Conservation (phyloP, 2,329 filamentous ascomycete species). For the Tolypocladium sp. region DNA sequence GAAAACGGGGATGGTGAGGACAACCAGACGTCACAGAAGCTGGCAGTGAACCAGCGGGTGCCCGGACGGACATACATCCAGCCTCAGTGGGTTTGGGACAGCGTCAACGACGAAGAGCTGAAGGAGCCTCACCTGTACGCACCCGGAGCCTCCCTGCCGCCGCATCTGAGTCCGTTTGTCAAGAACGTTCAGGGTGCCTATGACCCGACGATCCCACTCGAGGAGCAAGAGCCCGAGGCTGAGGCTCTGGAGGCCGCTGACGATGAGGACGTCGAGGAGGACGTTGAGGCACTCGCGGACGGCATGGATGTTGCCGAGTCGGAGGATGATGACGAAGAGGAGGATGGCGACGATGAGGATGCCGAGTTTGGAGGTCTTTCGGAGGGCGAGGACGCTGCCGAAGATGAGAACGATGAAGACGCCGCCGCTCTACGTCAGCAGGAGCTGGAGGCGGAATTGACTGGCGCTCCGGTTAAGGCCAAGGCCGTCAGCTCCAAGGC, state of each 20-base stretch:
- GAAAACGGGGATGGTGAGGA: slow-evolving; percentile 43
- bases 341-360: slow-evolving; percentile 35
- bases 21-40: slow-evolving; percentile 52
- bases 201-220: slow-evolving; percentile 78
- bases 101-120: slow-evolving; percentile 83
- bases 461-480: slow-evolving; percentile 52
- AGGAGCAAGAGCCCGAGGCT: slow-evolving; percentile 78
- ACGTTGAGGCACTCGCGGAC: slow-evolving; percentile 59
- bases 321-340: slow-evolving; percentile 38
- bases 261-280: slow-evolving; percentile 42
- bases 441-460: slow-evolving; percentile 87
- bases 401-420: slow-evolving; percentile 32
- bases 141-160: slow-evolving; percentile 81
- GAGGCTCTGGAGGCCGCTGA: slow-evolving; percentile 69
- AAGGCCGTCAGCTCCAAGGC: slow-evolving; percentile 38
- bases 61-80: slow-evolving; percentile 91
- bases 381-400: slow-evolving; percentile 36
- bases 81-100: slow-evolving; percentile 98
- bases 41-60: slow-evolving; percentile 59
- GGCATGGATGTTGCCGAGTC: slow-evolving; percentile 51
- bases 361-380: slow-evolving; percentile 31
- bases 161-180: slow-evolving; percentile 93
- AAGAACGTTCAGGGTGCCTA: slow-evolving; percentile 80
- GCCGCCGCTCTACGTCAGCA: slow-evolving; percentile 68
- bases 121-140: slow-evolving; percentile 81